Conservation (phyloP, 495 filamentous ascomycete species). For the Saxophila tyrrhenica region DNA sequence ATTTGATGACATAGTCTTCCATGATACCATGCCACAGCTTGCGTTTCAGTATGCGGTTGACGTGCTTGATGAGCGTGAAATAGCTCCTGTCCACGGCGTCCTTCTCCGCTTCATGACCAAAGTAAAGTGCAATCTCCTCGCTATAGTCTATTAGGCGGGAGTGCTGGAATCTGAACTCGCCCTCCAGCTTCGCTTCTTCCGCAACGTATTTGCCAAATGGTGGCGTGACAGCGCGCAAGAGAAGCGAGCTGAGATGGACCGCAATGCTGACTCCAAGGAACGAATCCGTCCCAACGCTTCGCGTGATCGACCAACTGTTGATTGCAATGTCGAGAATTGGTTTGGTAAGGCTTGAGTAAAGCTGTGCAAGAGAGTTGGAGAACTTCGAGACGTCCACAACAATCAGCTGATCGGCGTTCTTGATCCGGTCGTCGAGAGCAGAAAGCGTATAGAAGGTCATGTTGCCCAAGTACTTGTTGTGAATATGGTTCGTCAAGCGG, state of each 20-base stretch:
- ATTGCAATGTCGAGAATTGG: constrained; percentile 89
- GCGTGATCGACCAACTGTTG: constrained; percentile 86
- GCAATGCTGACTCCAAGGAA: constrained; percentile 87
- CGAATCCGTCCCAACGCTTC: constrained; percentile 88
- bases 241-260: constrained; percentile 80
- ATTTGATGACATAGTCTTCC: constrained; percentile 99
- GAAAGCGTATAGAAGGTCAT: constrained; percentile 98
- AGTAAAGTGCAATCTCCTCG: constrained; percentile 88
- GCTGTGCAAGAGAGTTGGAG: constrained; percentile 84
- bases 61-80: constrained; percentile 96
- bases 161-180: constrained; percentile 93
- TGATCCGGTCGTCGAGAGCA: constrained; percentile 91
- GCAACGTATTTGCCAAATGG: constrained; percentile 97
- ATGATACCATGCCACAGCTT: constrained; percentile 93
- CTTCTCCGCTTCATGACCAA: constrained; percentile 91
- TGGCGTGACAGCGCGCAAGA: constrained; percentile 93
- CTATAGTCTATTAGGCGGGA: constrained; percentile 87
- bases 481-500: constrained; percentile 81
- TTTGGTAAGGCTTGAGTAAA: constrained; percentile 97
- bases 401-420: constrained; percentile 96
- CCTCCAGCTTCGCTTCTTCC: constrained; percentile 86
- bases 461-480: constrained; percentile 83
- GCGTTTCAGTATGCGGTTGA: constrained; percentile 83
- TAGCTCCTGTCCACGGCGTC: constrained; percentile 96
- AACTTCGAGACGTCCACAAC: constrained; percentile 93